Evolutionary conservation across 768 basidiomycete genomes (phyloP), one percentile per base, ranked within the genome.

Genomic region (Dentipellis sp.): DNA sequence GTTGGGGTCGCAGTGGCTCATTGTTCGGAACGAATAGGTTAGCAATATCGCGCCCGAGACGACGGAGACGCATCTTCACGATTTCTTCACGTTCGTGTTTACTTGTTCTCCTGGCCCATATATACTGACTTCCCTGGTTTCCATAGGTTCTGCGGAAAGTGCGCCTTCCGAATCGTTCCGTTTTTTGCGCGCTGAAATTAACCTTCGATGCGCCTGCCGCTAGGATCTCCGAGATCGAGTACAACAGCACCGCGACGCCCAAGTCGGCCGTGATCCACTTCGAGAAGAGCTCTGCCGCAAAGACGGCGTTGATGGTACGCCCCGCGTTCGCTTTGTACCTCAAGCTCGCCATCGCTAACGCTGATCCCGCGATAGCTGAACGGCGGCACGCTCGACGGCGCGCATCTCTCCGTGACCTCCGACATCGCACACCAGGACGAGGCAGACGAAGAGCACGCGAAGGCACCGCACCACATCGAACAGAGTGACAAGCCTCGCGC

Each of bases 401-500:
- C 78, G 5, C 76, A 75, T 10, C 74, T 98, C 40, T 70, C 72
- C 10, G 91, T 97, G 53, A 79, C 82, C 8, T 88, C 88, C 14
- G 84, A 90, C 14, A 70, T 70, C 1, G 79, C 76, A 22, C 83
- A 85, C 59, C 67, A 73, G 14, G 82, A 83, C 52, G 78, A 83
- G 17, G 74, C 75, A 10, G 29, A 29, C 6, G 74, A 78, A 23
- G 52, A 62, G 14, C 68, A 74, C 9, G 67, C 72, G 8, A 68
- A 35, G 48, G 21, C 72, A 21, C 66, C 65, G 54, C 70, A 74
- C 3, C 68, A 65, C 50, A 75, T 89, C 64, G 82, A 88, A 14
- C 94, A 97, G 72, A 78, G 84, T 39, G 93, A 95, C 70, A 99
- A 99, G 74, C 95, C 95, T 1, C 75, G 89, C 34, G 88, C 89